A percentile compares a stretch with the other conserved stretches of the same genome.
Evolutionary conservation across 83 land plant genomes (phyloP).

Genomic region (Isoetes engelmannii): DNA sequence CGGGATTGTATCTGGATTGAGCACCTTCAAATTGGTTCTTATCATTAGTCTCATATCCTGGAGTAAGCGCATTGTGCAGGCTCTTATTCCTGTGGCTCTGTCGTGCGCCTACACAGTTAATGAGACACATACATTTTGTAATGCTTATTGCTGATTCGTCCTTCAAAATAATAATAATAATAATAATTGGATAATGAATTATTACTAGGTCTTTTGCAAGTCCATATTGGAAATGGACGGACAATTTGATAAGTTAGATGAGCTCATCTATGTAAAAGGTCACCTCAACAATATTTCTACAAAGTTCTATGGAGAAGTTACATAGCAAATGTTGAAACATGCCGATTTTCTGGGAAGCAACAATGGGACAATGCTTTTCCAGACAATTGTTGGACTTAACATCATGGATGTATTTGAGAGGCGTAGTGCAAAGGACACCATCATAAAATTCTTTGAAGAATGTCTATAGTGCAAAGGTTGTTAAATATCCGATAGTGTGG

Average conservation of each 20-base stretch:
- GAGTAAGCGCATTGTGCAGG: too few relatives aligned
- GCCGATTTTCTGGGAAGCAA: constrained; percentile 94
- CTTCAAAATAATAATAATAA: too few relatives aligned
- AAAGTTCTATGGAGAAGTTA: constrained; percentile 91
- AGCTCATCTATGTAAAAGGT: constrained; percentile 84
- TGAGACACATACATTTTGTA: too few relatives aligned
- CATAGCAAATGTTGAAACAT: constrained; percentile 95
- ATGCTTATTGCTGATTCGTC: too few relatives aligned
- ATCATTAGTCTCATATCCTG: too few relatives aligned
- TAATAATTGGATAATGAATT: background rate
- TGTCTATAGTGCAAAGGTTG: too few relatives aligned
- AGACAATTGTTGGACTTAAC: constrained; percentile 83
- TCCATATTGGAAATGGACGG: constrained; percentile 97
- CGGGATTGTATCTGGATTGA: too few relatives aligned
- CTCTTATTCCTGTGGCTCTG: too few relatives aligned
- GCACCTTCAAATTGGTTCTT: too few relatives aligned
- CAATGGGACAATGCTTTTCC: constrained; percentile 96
- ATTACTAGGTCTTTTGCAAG: constrained; percentile 28
- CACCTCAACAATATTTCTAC: constrained; percentile 90
- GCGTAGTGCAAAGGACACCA: constrained; percentile 33
- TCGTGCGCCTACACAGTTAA: too few relatives aligned
- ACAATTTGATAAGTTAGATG: constrained; percentile 89
- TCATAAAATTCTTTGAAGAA: constrained; percentile 6
- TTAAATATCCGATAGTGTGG: too few relatives aligned
- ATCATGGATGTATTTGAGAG: constrained; percentile 85